A percentile compares a stretch with the other conserved stretches of the same genome.
Conservation (phyloP, 345 rosid species). For the Brassica rapa region DNA sequence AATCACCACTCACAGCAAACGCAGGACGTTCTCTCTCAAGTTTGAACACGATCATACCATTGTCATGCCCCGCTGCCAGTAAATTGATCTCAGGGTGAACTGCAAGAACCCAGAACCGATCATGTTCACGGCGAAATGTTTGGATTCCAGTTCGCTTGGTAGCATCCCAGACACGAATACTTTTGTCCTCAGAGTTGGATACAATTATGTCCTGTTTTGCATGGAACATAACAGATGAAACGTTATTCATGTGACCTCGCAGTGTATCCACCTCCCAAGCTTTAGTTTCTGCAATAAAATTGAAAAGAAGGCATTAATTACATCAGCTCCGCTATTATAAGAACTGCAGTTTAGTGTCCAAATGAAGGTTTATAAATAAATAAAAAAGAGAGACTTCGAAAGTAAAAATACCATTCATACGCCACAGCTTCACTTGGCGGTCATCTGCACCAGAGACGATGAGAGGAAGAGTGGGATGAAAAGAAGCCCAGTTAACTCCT, state of each 20-base stretch:
- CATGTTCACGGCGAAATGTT: neutral
- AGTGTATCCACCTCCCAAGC: neutral
- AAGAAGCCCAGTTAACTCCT: constrained; percentile 93
- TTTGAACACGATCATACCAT: neutral
- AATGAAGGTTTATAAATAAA: no score
- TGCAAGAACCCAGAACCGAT: neutral
- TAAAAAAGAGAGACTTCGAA: neutral
- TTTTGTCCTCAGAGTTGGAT: neutral
- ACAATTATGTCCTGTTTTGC: neutral
- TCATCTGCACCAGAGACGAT: constrained; percentile 90
- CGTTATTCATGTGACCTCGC: neutral
- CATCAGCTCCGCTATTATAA: neutral
- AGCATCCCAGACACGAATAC: neutral
- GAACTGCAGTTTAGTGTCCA: neutral
- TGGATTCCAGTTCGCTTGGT: neutral
- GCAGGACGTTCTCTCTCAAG: neutral
- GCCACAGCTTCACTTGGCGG: neutral
- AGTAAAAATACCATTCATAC: neutral
- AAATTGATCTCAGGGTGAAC: neutral
- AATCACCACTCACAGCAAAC: neutral
- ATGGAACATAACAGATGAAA: neutral
- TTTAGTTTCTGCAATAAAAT: neutral
- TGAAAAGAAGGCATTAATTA: neutral
- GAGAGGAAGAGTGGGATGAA: constrained; percentile 82
- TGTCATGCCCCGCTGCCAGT: neutral